phyloP scores from a whole-genome alignment of 179 eudicot genomes.

The Beta macrorhiza region DNA sequence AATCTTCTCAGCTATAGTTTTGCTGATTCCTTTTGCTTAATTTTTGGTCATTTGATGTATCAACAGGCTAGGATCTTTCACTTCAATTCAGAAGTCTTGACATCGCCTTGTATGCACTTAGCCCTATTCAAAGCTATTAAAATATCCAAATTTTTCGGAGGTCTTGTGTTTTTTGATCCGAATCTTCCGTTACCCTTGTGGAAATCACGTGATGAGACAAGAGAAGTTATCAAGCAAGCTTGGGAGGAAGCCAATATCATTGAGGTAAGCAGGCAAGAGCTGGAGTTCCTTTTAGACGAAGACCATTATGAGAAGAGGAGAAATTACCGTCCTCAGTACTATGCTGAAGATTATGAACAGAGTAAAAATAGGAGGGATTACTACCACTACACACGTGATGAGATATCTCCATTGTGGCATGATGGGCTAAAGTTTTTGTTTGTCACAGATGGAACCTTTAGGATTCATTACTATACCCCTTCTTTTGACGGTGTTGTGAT shows the following conservation, averaged over 20 bases:
- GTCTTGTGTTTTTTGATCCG: constrained; percentile 72
- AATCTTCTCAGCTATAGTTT: not conserved
- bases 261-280: constrained; percentile 70
- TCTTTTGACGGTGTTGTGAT: constrained; percentile 70
- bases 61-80: constrained; percentile 81
- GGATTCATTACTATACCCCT: constrained; percentile 81
- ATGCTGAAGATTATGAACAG: constrained; percentile 56
- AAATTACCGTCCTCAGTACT: constrained; percentile 75
- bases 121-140: constrained; percentile 77
- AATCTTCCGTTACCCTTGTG: constrained; percentile 80
- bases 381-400: constrained; percentile 81
- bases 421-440: constrained; percentile 66
- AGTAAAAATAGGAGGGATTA: constrained; percentile 60
- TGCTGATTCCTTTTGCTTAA: not conserved
- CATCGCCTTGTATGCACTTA: constrained; percentile 56
- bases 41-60: constrained; percentile 23
- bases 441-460: constrained; percentile 83
- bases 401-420: constrained; percentile 84
- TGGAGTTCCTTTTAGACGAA: constrained; percentile 82
- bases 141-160: constrained; percentile 68
- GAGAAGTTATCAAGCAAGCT: constrained; percentile 59
- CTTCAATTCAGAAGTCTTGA: constrained; percentile 79
- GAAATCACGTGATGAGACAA: constrained; percentile 82
- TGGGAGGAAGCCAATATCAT: constrained; percentile 84
- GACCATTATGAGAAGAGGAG: constrained; percentile 61